Conservation (phyloP, 1,284 basidiomycete species). For the Sanguinoderma infundibulare region DNA sequence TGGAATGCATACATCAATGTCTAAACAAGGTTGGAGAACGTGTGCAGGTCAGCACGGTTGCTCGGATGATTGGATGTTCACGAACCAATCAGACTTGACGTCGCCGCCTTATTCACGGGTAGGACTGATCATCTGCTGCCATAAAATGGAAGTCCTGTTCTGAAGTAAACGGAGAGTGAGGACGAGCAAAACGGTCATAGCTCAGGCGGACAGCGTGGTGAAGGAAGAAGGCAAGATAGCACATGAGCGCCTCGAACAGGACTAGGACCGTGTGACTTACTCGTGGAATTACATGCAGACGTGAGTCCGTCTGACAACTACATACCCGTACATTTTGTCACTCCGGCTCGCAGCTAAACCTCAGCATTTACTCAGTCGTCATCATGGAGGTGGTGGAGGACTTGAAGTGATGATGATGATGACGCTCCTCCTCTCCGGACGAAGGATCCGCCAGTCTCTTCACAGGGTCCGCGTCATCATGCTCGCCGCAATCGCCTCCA, state of each 20-base stretch:
- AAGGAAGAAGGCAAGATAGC: not conserved
- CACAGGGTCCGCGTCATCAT: constrained; percentile 4
- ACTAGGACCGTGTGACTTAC: not conserved
- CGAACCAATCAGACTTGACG: not conserved
- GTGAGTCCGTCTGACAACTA: not conserved
- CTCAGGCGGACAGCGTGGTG: not conserved
- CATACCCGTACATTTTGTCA: not conserved
- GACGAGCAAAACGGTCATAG: not conserved
- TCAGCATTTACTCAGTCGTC: constrained; percentile 9
- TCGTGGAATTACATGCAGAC: not conserved
- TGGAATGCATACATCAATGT: not conserved
- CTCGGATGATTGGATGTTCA: not conserved
- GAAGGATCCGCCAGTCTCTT: constrained; percentile 26
- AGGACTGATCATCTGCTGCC: not conserved
- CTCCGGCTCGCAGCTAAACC: not conserved
- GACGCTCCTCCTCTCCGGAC: constrained; percentile 26
- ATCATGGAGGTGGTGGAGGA: constrained; percentile 15
- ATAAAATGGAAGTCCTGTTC: not conserved
- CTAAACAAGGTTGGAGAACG: not conserved
- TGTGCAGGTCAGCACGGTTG: not conserved
- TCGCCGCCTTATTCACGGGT: not conserved
- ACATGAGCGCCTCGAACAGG: not conserved
- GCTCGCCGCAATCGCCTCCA: constrained; percentile 5
- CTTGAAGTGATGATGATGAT: constrained; percentile 19
- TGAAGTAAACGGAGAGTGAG: not conserved